Base-by-base conservation (phyloP, 306 rosid species). In the Trichosanthes truncata region DNA sequence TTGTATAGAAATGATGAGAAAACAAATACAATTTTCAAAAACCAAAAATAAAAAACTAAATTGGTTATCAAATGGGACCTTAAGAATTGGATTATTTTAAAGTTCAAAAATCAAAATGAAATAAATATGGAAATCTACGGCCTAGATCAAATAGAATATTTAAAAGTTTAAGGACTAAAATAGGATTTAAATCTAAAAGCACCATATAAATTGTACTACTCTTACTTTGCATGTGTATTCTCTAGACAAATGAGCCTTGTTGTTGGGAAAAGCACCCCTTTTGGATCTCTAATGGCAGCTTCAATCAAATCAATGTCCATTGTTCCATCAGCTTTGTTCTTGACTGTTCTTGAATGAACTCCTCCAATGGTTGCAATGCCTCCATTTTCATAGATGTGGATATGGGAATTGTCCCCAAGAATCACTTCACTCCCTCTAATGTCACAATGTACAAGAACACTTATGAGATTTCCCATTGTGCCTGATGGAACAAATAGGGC, bases 381-480 rank as follows among this genome's bases (percentile, higher is more conserved):
- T 40, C 98, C 98, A 85, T 94, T 94, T 89, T 94, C 97, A 52
- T 53, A 87, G 9, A 94, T 86, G 71, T 87, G 86, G 59, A 94
- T 92, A 78, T 92, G 97, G 41, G 89, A 88, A 86, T 78, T 91
- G 78, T 92, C 78, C 9, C 98, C 98, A 25, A 94, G 91, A 82
- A 94, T 89, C 35, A 94, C 97, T 83, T 94, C 98, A 80, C 97
- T 94, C 53, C 98, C 98, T 85, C 98, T 84, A 26, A 88, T 57
- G 20, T 94, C 95, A 84, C 98, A 94, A 65, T 92, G 98, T 2
- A 83, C 89, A 73, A 95, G 97, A 36, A 95, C 97, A 84, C 92
- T 84, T 23, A 95, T 88, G n/a, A 95, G 98, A 83, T 95, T 95
- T 12, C 97, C 97, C 98, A 95, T 95, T 1, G 98, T 95, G 40